phyloP scores from a whole-genome alignment of 495 filamentous ascomycete genomes.

The Schizothecium vesticola region DNA sequence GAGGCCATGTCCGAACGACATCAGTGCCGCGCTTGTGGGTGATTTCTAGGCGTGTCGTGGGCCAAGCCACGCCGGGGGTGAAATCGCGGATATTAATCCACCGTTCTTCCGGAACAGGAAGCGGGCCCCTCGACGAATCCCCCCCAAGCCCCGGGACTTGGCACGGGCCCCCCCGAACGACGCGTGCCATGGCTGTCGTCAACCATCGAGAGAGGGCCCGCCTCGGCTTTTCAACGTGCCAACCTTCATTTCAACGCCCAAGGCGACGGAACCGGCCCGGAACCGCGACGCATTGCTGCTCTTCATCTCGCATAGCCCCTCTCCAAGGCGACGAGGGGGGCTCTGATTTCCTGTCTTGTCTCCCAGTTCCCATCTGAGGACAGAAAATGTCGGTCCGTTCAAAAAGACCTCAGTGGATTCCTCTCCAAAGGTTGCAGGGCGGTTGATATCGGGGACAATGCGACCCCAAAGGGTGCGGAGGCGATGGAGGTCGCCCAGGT shows the following conservation, averaged over 20 bases:
- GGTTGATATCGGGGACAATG: neutral
- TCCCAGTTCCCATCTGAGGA: neutral
- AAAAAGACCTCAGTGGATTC: neutral
- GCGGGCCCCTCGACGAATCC: neutral
- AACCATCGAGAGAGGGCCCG: neutral
- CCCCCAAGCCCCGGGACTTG: neutral
- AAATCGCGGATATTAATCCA: conserved; percentile 8
- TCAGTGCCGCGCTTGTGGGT: neutral
- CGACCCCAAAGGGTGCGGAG: neutral
- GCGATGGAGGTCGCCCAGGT: neutral
- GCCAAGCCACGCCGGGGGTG: conserved; percentile 3
- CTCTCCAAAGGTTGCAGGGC: neutral
- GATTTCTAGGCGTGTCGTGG: neutral
- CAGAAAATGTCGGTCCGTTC: neutral
- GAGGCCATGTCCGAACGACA: neutral
- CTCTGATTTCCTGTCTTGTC: neutral
- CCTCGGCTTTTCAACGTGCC: neutral
- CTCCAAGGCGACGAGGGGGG: neutral
- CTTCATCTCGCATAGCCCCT: neutral
- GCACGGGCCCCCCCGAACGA: neutral
- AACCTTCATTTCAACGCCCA: neutral
- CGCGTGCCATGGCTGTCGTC: neutral
- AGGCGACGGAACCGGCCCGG: neutral
- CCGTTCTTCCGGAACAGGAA: conserved; percentile 2
- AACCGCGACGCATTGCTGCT: neutral